These are phyloP conservation scores for Dictyostelium brefeldianum DNA, from an alignment of 78 protist genomes.

Conservation along the genomic window DNA sequence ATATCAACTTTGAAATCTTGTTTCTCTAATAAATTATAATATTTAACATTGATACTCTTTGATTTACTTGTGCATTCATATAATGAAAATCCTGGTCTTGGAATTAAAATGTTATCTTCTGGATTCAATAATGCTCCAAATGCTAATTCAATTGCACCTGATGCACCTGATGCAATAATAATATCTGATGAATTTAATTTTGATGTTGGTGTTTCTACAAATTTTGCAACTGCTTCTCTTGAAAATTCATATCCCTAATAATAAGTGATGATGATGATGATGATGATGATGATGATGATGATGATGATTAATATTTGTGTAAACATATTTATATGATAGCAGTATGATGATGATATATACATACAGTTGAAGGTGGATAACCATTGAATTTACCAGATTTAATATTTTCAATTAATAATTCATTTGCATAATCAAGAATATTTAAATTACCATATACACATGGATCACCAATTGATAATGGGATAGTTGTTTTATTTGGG, in stretches of 20 bases:
- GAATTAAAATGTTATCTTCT: conserved; percentile 94
- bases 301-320: not conserved
- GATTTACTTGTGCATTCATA: conserved; percentile 87
- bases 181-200: conserved; percentile 80
- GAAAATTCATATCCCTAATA: conserved; percentile 68
- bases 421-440: conserved; percentile 26
- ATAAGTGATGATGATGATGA: no score
- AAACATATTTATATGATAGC: not conserved
- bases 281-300: not conserved
- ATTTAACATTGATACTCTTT: conserved; percentile 60
- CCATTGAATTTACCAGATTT: conserved; percentile 84
- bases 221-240: conserved; percentile 84
- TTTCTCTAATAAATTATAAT: conserved; percentile 78
- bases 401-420: conserved; percentile 40
- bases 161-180: conserved; percentile 89
- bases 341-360: not conserved
- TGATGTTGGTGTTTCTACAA: conserved; percentile 34
- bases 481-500: conserved; percentile 87
- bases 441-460: conserved; percentile 92
- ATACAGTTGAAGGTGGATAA: conserved; percentile 88
- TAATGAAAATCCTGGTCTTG: conserved; percentile 96
- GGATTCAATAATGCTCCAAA: conserved; percentile 82
- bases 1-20: conserved; percentile 70
- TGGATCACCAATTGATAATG: conserved; percentile 94
- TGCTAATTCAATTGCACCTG: conserved; percentile 96